Evolutionary conservation across 2,329 filamentous ascomycete species (phyloP).

Genomic region (Fusarium lateritium): DNA sequence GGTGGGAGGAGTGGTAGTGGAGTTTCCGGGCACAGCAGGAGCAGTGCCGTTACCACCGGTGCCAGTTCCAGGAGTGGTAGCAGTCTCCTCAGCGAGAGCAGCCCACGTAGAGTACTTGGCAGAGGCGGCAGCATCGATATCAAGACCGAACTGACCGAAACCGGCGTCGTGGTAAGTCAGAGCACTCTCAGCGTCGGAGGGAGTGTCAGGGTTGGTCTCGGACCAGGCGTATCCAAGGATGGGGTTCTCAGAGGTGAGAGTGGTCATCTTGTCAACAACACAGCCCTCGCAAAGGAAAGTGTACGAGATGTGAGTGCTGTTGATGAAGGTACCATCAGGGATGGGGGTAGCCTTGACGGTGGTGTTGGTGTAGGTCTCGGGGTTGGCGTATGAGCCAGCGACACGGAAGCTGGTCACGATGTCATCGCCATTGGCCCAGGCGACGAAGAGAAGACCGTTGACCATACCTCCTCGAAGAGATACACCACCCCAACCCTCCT

Average conservation of each 20-base stretch:
- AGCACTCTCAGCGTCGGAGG: conserved; percentile 51
- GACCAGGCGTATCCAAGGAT: conserved; percentile 60
- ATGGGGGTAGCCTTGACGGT: conserved; percentile 60
- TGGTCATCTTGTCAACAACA: conserved; percentile 54
- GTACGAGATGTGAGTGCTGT: conserved; percentile 66
- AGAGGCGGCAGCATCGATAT: conserved; percentile 54
- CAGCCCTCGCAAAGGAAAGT: conserved; percentile 68
- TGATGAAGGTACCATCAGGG: conserved; percentile 66
- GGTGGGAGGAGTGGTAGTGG: conserved; percentile 26
- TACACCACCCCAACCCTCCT: conserved; percentile 62
- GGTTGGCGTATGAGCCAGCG: conserved; percentile 61
- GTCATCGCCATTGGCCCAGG: conserved; percentile 63
- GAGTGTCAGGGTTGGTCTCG: conserved; percentile 50
- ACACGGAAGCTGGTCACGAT: conserved; percentile 54
- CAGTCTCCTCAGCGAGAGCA: conserved; percentile 44
- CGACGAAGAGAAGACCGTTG: conserved; percentile 62
- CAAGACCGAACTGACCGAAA: conserved; percentile 56
- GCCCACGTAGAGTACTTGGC: conserved; percentile 48
- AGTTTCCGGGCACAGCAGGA: conserved; percentile 24
- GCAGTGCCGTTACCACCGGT: conserved; percentile 18
- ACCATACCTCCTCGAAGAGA: conserved; percentile 64
- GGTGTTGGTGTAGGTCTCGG: conserved; percentile 60
- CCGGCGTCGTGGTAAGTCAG: conserved; percentile 59
- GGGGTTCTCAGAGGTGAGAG: conserved; percentile 47
- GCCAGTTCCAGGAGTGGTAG: conserved; percentile 17